Base-by-base conservation (phyloP, 345 rosid species). In the Camelina sativa region DNA sequence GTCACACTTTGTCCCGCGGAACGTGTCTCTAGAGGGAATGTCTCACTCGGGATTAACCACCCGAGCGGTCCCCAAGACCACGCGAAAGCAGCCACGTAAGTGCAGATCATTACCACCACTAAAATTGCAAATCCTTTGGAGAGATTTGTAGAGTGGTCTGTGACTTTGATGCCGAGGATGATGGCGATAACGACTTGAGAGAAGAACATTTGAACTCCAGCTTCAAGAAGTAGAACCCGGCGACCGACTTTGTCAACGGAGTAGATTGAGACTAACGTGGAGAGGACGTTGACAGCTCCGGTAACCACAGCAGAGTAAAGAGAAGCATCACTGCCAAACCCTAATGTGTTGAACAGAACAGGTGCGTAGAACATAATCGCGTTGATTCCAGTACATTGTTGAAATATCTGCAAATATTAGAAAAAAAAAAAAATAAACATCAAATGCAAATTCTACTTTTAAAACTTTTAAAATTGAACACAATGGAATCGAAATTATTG, bases 21-120 rank as follows among this genome's bases (percentile, higher is more conserved):
- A 0, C 99, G 93, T 0, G 96, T 95, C 86, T 92, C 98, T 4
- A 95, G 57, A 3, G 97, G 98, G 80, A 95, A 95, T 0, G 90
- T 95, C 69, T 95, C 98, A 16, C 97, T 92, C 0, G 99, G 98
- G 32, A 95, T 90, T 22, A 95, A 79, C 97, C 98, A 92, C 3
- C 97, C 98, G 4, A 95, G 89, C 5, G 98, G 99, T 5, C 99
- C 99, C 97, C 98, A 95, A 2, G 99, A 95, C 99, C 99, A 95
- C 0, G 97, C 99, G 17, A 95, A 95, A 11, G 93, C 88, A 5
- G 98, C 83, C 6, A 92, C 91, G 15, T 87, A 95, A 0, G 94
- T 90, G 80, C 98, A 90, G 8, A 95, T 80, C 99, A 95, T 9
- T 4, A 90, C 25, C 6, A 90, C 98, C 1, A 95, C 97, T 4